phyloP scores from a whole-genome alignment of 768 basidiomycete species.

The Saitozyma podzolica region DNA sequence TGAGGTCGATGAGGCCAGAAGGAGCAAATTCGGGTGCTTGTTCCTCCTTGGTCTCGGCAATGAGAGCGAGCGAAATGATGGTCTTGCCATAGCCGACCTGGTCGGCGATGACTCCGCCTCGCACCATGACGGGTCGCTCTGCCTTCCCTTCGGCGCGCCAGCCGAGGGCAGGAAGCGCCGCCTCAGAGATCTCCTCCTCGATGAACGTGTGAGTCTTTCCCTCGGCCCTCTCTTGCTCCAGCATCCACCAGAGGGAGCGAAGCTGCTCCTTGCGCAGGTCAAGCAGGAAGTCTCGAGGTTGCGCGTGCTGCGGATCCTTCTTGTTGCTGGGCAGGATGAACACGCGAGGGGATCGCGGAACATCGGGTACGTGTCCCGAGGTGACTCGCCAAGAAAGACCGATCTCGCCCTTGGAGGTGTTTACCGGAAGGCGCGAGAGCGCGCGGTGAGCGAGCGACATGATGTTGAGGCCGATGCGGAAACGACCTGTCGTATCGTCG shows the following conservation, averaged over 20 bases:
- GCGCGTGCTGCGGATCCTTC: constrained; percentile 65
- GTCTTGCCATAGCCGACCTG: constrained; percentile 98
- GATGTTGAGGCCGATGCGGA: constrained; percentile 84
- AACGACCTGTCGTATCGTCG: constrained; percentile 64
- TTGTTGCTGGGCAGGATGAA: constrained; percentile 73
- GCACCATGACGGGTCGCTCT: constrained; percentile 68
- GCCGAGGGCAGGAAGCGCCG: constrained; percentile 76
- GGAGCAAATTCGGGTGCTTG: constrained; percentile 34
- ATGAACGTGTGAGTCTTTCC: constrained; percentile 66
- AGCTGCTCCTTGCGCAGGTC: constrained; percentile 79
- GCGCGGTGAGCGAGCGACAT: constrained; percentile 85
- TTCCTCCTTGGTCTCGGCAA: constrained; percentile 63
- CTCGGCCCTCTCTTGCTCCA: constrained; percentile 67
- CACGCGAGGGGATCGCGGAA: constrained; percentile 58
- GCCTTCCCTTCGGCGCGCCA: constrained; percentile 95
- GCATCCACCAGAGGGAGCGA: constrained; percentile 91
- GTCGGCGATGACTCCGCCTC: constrained; percentile 91
- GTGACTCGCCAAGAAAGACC: constrained; percentile 72
- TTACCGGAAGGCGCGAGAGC: constrained; percentile 70
- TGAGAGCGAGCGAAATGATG: constrained; percentile 85
- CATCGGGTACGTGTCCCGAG: constrained; percentile 41
- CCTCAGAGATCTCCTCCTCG: constrained; percentile 93
- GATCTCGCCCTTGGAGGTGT: constrained; percentile 57
- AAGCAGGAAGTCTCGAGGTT: constrained; percentile 77
- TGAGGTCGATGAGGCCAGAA: constrained; percentile 60